These are phyloP conservation scores for Aquanectria penicillioides DNA, from an alignment of 2,329 filamentous ascomycete genomes.

Conservation along the genomic window DNA sequence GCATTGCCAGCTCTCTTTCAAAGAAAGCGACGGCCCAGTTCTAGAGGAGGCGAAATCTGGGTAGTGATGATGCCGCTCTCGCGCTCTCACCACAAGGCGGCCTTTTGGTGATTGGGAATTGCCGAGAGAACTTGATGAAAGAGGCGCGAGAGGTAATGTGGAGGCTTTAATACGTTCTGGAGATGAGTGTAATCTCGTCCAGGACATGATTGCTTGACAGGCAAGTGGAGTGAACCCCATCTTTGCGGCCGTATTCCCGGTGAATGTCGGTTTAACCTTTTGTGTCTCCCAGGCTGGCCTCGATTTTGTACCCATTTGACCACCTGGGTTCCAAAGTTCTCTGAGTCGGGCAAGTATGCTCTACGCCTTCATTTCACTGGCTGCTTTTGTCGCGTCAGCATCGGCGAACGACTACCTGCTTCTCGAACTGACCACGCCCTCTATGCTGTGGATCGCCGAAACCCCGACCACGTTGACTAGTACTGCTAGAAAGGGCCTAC, in stretches of 20 bases:
- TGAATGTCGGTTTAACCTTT: constrained; percentile 9
- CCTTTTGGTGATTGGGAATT: constrained; percentile 89
- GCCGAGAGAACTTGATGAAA: constrained; percentile 71
- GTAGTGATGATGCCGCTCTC: constrained; percentile 77
- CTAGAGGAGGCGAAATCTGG: constrained; percentile 34
- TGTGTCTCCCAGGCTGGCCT: constrained; percentile 66
- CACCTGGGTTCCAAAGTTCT: constrained; percentile 68
- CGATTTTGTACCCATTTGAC: constrained; percentile 81
- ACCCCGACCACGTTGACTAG: constrained; percentile 90
- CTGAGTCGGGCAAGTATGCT: constrained; percentile 87
- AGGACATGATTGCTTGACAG: constrained; percentile 87
- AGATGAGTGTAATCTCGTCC: constrained; percentile 81
- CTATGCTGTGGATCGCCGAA: constrained; percentile 87
- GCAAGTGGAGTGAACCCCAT: constrained; percentile 24
- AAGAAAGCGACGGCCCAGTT: constrained; percentile 38
- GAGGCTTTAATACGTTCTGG: constrained; percentile 64
- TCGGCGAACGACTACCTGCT: constrained; percentile 87
- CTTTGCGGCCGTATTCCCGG: neutral
- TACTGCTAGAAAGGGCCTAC: constrained; percentile 94
- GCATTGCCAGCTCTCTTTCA: constrained; percentile 52
- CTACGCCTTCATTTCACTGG: constrained; percentile 97
- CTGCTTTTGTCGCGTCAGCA: constrained; percentile 84
- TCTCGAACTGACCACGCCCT: constrained; percentile 80
- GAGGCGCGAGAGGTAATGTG: constrained; percentile 45
- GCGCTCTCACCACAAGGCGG: constrained; percentile 77